phyloP scores from a whole-genome alignment of 106 monocot genomes.

The Apostasia shenzhenica region DNA sequence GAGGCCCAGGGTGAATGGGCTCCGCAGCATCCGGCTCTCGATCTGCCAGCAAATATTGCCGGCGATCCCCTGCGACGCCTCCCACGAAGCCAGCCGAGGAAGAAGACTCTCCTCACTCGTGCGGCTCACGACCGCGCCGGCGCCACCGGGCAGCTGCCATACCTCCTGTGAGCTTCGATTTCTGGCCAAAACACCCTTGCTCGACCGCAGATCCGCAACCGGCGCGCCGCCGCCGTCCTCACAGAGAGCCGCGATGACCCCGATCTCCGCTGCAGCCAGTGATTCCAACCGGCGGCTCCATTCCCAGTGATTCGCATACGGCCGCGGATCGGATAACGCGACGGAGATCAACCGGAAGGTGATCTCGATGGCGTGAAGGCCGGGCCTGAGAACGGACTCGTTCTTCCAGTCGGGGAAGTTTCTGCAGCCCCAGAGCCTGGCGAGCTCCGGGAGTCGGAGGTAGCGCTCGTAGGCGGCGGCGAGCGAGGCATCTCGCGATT shows the following conservation, averaged over 20 bases:
- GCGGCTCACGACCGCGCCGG: slow-evolving; percentile 35
- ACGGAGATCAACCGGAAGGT: slow-evolving; percentile 74
- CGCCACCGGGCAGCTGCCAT: slow-evolving; percentile 42
- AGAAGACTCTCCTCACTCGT: slow-evolving; percentile 80
- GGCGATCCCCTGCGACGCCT: slow-evolving; percentile 45
- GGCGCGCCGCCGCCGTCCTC: slow-evolving; percentile 36
- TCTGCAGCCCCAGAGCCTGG: slow-evolving; percentile 25
- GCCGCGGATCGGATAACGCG: slow-evolving; percentile 56
- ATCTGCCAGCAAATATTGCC: slow-evolving; percentile 53
- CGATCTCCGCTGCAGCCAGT: slow-evolving; percentile 46
- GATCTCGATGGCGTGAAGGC: slow-evolving; percentile 79
- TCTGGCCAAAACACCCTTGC: slow-evolving; percentile 29
- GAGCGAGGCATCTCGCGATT: slow-evolving; percentile 14
- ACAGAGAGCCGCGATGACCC: slow-evolving; percentile 49
- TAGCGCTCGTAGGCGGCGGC: slow-evolving; percentile 57
- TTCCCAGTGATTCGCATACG: slow-evolving; percentile 54
- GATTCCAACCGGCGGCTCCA: slow-evolving; percentile 53
- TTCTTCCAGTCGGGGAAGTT: slow-evolving; percentile 54
- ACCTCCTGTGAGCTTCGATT: slow-evolving; percentile 49
- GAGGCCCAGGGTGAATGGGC: slow-evolving; percentile 44
- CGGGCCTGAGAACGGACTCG: slow-evolving; percentile 60
- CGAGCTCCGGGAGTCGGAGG: slow-evolving; percentile 57
- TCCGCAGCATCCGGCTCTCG: slow-evolving; percentile 35
- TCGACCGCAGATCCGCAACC: slow-evolving; percentile 19
- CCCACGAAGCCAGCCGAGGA: slow-evolving; percentile 70